phyloP scores from a whole-genome alignment of 2,329 filamentous ascomycete species.

The Ophiostoma novo-ulmi region DNA sequence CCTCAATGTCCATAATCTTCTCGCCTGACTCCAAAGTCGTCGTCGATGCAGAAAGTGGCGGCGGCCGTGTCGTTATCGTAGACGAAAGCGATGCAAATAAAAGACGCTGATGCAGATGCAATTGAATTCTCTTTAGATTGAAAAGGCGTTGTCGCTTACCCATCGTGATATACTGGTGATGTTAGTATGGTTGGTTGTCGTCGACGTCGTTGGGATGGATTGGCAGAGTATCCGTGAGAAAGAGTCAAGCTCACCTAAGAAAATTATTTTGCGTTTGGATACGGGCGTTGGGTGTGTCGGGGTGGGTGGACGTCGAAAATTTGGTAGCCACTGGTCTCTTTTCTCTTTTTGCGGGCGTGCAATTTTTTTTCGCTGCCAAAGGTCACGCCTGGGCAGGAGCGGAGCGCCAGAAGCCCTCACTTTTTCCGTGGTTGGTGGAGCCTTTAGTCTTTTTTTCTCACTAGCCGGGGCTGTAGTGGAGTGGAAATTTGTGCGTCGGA shows the following conservation, averaged over 20 bases:
- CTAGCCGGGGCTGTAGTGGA: neutral
- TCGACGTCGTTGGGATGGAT: constrained; percentile 24
- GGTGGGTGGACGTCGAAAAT: constrained; percentile 26
- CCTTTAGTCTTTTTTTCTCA: neutral
- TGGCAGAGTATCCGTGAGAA: constrained; percentile 15
- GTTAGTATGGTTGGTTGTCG: constrained; percentile 32
- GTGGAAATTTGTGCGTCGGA: constrained; percentile 27
- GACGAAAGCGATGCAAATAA: neutral
- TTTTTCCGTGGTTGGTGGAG: constrained; percentile 19
- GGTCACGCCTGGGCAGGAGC: constrained; percentile 9
- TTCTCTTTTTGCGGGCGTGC: constrained; percentile 17
- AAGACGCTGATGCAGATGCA: neutral
- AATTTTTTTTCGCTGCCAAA: constrained; percentile 24
- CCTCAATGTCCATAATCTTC: neutral
- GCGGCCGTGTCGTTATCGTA: neutral
- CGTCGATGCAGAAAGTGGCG: constrained; percentile 16
- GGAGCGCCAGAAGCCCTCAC: constrained; percentile 20
- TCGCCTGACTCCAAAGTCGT: constrained; percentile 1
- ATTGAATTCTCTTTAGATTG: neutral
- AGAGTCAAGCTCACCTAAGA: constrained; percentile 26
- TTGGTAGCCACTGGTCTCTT: constrained; percentile 21
- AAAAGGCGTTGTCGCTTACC: constrained; percentile 11
- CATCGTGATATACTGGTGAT: constrained; percentile 17
- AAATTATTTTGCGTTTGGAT: constrained; percentile 28
- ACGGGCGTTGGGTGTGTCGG: constrained; percentile 13